phyloP scores from a whole-genome alignment of 768 basidiomycete species.

The Rhodosporidiobolus sp. region DNA sequence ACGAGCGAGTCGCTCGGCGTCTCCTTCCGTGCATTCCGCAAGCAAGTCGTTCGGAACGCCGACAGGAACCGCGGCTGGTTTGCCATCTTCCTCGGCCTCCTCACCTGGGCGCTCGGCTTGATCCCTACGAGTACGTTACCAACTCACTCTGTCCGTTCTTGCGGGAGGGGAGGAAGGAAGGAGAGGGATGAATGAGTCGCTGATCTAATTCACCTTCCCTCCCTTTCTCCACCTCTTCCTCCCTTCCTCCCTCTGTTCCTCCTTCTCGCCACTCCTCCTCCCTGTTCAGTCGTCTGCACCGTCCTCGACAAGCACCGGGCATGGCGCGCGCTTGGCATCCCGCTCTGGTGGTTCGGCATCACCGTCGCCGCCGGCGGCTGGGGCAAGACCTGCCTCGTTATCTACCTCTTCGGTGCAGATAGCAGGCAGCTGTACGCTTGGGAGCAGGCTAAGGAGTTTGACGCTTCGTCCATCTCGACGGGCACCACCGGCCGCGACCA shows the following conservation, averaged over 20 bases:
- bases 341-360: conserved; percentile 30
- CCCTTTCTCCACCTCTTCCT: not conserved
- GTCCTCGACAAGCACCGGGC: conserved; percentile 28
- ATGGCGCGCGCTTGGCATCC: conserved; percentile 28
- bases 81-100: conserved; percentile 31
- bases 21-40: conserved; percentile 33
- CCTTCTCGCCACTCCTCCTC: not conserved
- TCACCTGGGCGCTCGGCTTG: conserved; percentile 27
- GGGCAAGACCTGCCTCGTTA: conserved; percentile 26
- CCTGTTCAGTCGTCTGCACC: conserved; percentile 22
- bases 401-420: conserved; percentile 33
- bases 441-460: conserved; percentile 15
- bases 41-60: conserved; percentile 31
- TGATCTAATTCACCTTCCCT: not conserved
- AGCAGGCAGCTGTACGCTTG: conserved; percentile 34
- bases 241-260: not conserved
- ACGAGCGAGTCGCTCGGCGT: conserved; percentile 27
- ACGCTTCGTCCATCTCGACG: not conserved
- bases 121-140: conserved; percentile 30
- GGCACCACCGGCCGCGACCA: not conserved
- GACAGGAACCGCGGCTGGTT: conserved; percentile 35
- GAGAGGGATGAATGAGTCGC: too few relatives aligned
- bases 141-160: too few relatives aligned
- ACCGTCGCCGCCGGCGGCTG: conserved; percentile 15
- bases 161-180: too few relatives aligned